Evolutionary conservation across 139 green algal species (phyloP).

Genomic region (Chlamydomonas applanata): DNA sequence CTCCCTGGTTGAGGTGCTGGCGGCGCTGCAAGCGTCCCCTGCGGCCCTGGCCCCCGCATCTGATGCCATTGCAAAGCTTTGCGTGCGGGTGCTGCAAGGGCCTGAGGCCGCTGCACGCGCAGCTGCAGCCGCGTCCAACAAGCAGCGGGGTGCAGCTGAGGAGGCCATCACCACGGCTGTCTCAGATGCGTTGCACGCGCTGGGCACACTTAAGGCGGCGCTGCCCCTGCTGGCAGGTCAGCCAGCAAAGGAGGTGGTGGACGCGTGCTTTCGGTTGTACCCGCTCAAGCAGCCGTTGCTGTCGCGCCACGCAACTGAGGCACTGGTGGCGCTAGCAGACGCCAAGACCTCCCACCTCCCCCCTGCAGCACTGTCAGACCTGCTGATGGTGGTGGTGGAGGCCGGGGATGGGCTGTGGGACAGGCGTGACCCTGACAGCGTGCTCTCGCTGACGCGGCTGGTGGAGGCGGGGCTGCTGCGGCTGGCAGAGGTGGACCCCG

Average conservation of each 20-base stretch:
- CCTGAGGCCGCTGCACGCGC: constrained; percentile 55
- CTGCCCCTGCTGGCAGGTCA: constrained; percentile 54
- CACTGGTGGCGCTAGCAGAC: constrained; percentile 16
- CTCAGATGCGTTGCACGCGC: constrained; percentile 72
- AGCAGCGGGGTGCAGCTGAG: constrained; percentile 72
- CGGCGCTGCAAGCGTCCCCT: constrained; percentile 47
- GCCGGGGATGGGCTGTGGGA: constrained; percentile 45
- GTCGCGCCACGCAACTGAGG: constrained; percentile 58
- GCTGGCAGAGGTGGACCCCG: constrained; percentile 48
- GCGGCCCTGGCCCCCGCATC: constrained; percentile 14
- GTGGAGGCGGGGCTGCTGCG: constrained; percentile 48
- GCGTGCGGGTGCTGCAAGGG: not conserved
- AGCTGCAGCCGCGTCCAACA: constrained; percentile 69
- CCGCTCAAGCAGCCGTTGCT: constrained; percentile 75
- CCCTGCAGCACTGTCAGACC: constrained; percentile 41
- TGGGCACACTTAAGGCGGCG: constrained; percentile 63
- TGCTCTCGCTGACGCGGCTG: constrained; percentile 48
- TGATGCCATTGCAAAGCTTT: constrained; percentile 15
- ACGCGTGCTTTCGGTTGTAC: constrained; percentile 70
- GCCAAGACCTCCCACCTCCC: constrained; percentile 35
- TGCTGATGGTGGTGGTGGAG: constrained; percentile 57
- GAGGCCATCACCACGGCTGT: constrained; percentile 67
- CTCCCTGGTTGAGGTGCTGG: constrained; percentile 61
- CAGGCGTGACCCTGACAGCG: constrained; percentile 34
- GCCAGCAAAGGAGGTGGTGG: constrained; percentile 22